Conservation (phyloP, 2,329 filamentous ascomycete genomes). For the Penicillium rolfsii region DNA sequence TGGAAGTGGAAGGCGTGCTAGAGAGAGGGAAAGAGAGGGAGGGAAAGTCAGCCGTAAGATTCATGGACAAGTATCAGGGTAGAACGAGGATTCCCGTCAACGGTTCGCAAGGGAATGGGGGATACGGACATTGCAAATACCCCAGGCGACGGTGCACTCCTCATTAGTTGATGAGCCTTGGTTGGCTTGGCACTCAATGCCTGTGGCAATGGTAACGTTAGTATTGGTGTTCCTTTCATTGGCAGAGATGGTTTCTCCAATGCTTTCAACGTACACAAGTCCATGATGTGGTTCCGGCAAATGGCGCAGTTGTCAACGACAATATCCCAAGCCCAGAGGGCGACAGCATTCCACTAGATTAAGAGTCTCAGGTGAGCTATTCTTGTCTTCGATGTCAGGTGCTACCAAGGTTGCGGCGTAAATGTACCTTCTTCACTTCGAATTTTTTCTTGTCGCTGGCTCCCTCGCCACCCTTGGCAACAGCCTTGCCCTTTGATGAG, state of each 20-base stretch:
- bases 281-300: slow-evolving; percentile 99
- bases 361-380: slow-evolving; percentile 23
- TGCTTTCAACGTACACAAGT: slow-evolving; percentile 70
- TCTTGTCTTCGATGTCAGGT: background rate
- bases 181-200: slow-evolving; percentile 98
- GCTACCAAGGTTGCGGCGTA: slow-evolving; percentile 13
- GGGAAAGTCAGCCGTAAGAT: slow-evolving; percentile 13
- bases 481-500: slow-evolving; percentile 57
- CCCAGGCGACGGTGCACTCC: slow-evolving; percentile 98
- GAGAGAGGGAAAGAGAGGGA: slow-evolving; percentile 15
- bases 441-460: slow-evolving; percentile 85
- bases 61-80: background rate
- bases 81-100: background rate
- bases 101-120: background rate
- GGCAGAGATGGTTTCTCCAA: background rate
- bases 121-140: slow-evolving; percentile 89
- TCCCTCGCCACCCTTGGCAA: slow-evolving; percentile 57
- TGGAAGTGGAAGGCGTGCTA: slow-evolving; percentile 99
- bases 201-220: slow-evolving; percentile 49
- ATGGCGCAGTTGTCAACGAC: slow-evolving; percentile 99
- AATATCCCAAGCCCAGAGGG: slow-evolving; percentile 99
- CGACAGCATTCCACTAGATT: slow-evolving; percentile 92
- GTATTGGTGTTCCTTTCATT: slow-evolving; percentile 3
- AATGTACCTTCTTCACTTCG: slow-evolving; percentile 91
- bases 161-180: slow-evolving; percentile 96